Base-by-base conservation (phyloP, 2,329 filamentous ascomycete species). In the Dothiorella sarmentorum region DNA sequence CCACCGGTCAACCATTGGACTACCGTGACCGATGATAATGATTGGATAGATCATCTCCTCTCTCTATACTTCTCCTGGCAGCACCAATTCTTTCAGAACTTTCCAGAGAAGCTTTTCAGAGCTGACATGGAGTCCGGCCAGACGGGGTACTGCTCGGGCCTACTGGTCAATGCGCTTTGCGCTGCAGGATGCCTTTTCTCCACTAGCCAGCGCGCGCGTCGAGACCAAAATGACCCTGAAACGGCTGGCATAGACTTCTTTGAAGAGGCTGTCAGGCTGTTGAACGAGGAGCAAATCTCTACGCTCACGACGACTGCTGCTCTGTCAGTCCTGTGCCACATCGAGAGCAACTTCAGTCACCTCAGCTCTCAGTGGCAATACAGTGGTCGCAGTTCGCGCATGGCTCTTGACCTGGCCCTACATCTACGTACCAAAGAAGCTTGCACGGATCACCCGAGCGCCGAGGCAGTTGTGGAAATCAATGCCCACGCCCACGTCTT, bases 11-110 rank as follows among this genome's bases (percentile, higher is more conserved):
- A 58, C 29, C 47, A 52, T 10, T 65, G 64, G 64, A 65, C 64
- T 4, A 37, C 43, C 22, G 63, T 64, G n/a, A 58, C 56, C 15
- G 35, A 65, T 17, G 58, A 63, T 17, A n/a, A 38, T 38, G 59
- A 61, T 3, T 56, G 59, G 27, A 59, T 64, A 18, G 47, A 58
- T 26, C 63, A 64, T 15, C 47, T 65, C 13, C 53, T 66, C 9
- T 57, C 51, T 15, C 40, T 61, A 20, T 67, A 63, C 52, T 61
- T 66, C 15, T 51, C 62, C 27, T 65, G 64, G 64, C 61, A 63
- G 27, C 63, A 66, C 29, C 60, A 60, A 10, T 61, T 62, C 29
- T 65, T 61, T 27, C 62, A 63, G 26, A 61, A 58, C 43, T 66
- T 66, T 18, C 61, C 64, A 5, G 63, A 65, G 31, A 43, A 62